These are phyloP conservation scores for Scenedesmus sp. DNA, from an alignment of 163 green algal species.

Conservation along the genomic window DNA sequence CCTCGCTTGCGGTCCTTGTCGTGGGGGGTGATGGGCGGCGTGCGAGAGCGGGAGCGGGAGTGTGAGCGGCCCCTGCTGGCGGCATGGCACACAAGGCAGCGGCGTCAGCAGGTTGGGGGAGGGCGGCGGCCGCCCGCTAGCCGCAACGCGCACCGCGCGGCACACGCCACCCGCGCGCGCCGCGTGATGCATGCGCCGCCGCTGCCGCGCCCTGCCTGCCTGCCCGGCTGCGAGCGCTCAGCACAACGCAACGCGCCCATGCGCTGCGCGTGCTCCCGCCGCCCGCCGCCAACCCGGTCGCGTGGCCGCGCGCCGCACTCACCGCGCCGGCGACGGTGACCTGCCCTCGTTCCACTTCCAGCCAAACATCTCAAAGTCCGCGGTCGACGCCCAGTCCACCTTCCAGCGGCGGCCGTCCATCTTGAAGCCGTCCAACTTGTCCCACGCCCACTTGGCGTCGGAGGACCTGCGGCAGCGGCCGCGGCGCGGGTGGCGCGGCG, in stretches of 20 bases:
- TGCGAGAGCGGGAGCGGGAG: slow-evolving; percentile 7
- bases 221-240: not conserved
- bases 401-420: slow-evolving; percentile 63
- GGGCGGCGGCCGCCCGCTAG: not conserved
- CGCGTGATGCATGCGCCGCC: not conserved
- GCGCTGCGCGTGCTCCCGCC: not conserved
- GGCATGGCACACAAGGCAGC: not conserved
- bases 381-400: slow-evolving; percentile 54
- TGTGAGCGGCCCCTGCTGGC: not conserved
- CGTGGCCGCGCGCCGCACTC: not conserved
- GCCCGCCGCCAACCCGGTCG: not conserved
- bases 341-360: slow-evolving; percentile 57
- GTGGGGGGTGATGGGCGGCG: slow-evolving; percentile 26
- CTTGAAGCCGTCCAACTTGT: slow-evolving; percentile 55
- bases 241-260: not conserved
- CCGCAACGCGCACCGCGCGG: not conserved
- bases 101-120: not conserved
- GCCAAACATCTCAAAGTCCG: slow-evolving; percentile 59
- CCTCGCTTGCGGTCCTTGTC: slow-evolving; percentile 33
- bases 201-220: not conserved
- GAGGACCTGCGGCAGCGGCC: slow-evolving; percentile 38
- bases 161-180: not conserved
- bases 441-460: slow-evolving; percentile 51
- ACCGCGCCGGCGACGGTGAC: slow-evolving; percentile 27
- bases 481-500: not conserved